Conservation (phyloP, 345 rosid genomes). For the Combretum micranthum region DNA sequence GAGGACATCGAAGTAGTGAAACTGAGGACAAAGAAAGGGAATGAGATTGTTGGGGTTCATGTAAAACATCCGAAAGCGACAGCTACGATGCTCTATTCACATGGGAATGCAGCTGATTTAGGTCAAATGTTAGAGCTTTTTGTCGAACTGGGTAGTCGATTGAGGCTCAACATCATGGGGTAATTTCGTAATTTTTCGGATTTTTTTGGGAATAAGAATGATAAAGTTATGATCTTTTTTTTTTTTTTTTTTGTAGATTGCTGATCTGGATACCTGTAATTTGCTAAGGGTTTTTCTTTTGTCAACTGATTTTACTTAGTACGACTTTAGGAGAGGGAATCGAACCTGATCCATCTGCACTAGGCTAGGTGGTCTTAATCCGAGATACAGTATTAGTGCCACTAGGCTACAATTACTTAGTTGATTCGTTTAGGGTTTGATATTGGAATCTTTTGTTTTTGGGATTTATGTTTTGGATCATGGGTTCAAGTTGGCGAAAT, state of each 20-base stretch:
- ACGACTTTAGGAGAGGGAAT: too few relatives aligned
- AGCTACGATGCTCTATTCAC: conserved; percentile 77
- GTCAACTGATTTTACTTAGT: too few relatives aligned
- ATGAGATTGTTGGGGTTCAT: conserved; percentile 75
- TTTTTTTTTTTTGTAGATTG: not conserved
- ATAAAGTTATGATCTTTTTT: not conserved
- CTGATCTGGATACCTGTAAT: not conserved
- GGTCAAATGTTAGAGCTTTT: conserved; percentile 96
- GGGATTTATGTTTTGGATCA: too few relatives aligned
- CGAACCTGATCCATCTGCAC: too few relatives aligned
- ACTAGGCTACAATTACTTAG: too few relatives aligned
- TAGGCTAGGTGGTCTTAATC: too few relatives aligned
- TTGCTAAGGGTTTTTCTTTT: too few relatives aligned
- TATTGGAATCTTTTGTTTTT: too few relatives aligned
- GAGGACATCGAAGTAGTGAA: conserved; percentile 66
- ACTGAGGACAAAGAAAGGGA: conserved; percentile 70
- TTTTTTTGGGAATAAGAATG: not conserved
- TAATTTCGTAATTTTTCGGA: conserved; percentile 17
- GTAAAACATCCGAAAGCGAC: conserved; percentile 68
- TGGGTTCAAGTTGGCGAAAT: too few relatives aligned
- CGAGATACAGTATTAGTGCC: too few relatives aligned
- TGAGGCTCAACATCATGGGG: conserved; percentile 90
- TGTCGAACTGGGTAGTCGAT: conserved; percentile 73
- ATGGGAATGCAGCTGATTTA: conserved; percentile 97
- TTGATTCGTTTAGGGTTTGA: too few relatives aligned